Evolutionary conservation across 495 filamentous ascomycete genomes (phyloP).

Genomic region (Cudoniella acicularis): DNA sequence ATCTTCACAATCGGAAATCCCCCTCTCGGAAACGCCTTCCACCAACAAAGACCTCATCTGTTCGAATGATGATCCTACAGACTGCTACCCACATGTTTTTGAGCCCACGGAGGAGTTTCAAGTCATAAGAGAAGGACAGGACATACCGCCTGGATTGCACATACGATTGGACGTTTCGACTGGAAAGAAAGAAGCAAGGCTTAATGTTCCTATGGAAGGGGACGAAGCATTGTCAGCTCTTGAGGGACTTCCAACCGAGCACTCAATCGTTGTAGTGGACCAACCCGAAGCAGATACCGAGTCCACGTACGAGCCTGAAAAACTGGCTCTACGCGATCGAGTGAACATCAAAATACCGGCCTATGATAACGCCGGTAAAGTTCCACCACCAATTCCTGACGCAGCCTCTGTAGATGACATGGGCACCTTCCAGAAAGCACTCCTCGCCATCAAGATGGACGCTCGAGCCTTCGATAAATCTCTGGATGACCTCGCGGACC

Average conservation of each 20-base stretch:
- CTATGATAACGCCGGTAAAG: slow-evolving; percentile 47
- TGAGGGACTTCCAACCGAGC: slow-evolving; percentile 42
- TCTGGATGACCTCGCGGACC: slow-evolving; percentile 50
- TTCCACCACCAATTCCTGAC: slow-evolving; percentile 36
- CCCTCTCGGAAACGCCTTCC: too few species aligned
- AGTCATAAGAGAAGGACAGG: slow-evolving; percentile 56
- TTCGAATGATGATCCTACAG: slow-evolving; percentile 50
- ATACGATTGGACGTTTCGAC: slow-evolving; percentile 60
- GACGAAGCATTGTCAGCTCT: slow-evolving; percentile 33
- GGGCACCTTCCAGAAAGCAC: slow-evolving; percentile 20
- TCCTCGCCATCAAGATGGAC: slow-evolving; percentile 16
- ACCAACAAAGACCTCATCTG: slow-evolving; percentile 53
- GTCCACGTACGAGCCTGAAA: slow-evolving; percentile 9
- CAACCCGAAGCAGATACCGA: slow-evolving; percentile 27
- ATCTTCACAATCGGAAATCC: not conserved
- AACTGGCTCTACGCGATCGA: slow-evolving; percentile 21
- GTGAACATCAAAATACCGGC: slow-evolving; percentile 36
- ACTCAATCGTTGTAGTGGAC: slow-evolving; percentile 43
- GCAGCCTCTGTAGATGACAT: slow-evolving; percentile 10
- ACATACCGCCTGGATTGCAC: slow-evolving; percentile 59
- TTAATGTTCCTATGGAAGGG: slow-evolving; percentile 48
- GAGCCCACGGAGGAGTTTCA: slow-evolving; percentile 60
- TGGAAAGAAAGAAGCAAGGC: slow-evolving; percentile 58
- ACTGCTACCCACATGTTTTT: slow-evolving; percentile 64
- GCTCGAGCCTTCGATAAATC: slow-evolving; percentile 19